Evolutionary conservation across 805 yeast genomes (phyloP), one percentile per base, ranked within the genome.

Genomic region (Sporopachydermia quercuum): DNA sequence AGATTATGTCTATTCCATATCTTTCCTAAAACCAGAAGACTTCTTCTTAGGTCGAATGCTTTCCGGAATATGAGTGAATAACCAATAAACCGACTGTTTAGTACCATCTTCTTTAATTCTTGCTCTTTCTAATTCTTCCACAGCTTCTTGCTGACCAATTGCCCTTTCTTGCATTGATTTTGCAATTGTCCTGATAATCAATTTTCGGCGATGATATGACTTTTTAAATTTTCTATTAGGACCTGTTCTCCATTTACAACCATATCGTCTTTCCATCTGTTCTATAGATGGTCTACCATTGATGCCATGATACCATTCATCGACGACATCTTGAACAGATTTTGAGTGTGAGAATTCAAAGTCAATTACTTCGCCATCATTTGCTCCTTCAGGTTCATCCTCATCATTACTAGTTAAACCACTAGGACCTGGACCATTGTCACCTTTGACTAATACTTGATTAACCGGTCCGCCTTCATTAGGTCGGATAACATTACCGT

Each of bases 81-180:
- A 38, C 57, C 57, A 53, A 37, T 53, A 53, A 54, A 53, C 50
- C 0, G 57, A 49, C 37, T 52, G 54, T 36, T 49, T 52, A 27
- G 48, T 50, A 13, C 57, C 56, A 38, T 45, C 44, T 1, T 42
- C 47, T 38, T 48, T 51, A 1, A 36, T 35, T 40, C 57, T 46
- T 36, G 40, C 15, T 8, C 27, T 23, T 39, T 53, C 57, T n/a
- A 53, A 35, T 27, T 53, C 56, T 11, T 33, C 37, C 8, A 23
- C 30, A 23, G 30, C 30, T 8, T 8, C 30, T 23, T 23, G 13
- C 30, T 23, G 30, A 23, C 30, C n/a, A 18, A 52, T 36, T 34
- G 45, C 43, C 23, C 45, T 43, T 6, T 52, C 56, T 23, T 23
- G 30, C 30, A 23, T 23, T 8, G 30, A 23, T 15, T 46, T 46